Base-by-base conservation (phyloP, 352 stramenopile genomes). In the Globisporangium sylvaticum region DNA sequence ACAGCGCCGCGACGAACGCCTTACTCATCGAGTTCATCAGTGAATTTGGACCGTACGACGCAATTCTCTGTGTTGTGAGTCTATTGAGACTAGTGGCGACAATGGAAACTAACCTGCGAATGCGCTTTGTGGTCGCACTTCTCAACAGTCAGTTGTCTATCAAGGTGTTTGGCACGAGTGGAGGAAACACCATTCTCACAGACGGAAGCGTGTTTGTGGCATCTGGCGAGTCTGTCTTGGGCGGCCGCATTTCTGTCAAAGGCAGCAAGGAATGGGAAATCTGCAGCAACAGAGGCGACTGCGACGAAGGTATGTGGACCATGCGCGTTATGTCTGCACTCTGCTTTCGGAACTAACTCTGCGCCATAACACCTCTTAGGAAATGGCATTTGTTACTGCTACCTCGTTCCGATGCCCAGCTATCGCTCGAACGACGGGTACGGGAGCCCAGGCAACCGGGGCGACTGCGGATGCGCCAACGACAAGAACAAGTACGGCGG, bases 401-500 rank as follows among this genome's bases (percentile, higher is more conserved):
- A 80, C 53, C 34, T 78, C 4, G 70, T 75, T 22, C 83, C 83
- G n/a, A 90, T 93, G 85, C 83, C 84, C 0, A 88, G 86, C 0
- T 97, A 84, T 72, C 77, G 89, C 15, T 91, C 87, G 4, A 95
- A 86, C 32, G 84, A 93, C 58, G 89, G 88, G 15, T 97, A 96
- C 64, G 94, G 93, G 24, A 96, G 89, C 46, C 74, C 73, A 10
- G 94, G 94, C 3, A 78, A 75, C 37, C 81, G 90, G n/a, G 95
- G 90, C 14, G 95, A 99, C 74, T 98, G 96, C 58, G 96, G 95
- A 7, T 90, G 90, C 62, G 86, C 84, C 15, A 89, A 93, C 61
- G 83, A 88, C 57, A 81, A 89, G 29, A 96, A 90, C 50, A 74
- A 88, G 42, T 93, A 92, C 59, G 82, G 82, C 9, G 83, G 85